These are phyloP conservation scores for Pichia sp. DNA, from an alignment of 1,139 yeast species.

Conservation along the genomic window DNA sequence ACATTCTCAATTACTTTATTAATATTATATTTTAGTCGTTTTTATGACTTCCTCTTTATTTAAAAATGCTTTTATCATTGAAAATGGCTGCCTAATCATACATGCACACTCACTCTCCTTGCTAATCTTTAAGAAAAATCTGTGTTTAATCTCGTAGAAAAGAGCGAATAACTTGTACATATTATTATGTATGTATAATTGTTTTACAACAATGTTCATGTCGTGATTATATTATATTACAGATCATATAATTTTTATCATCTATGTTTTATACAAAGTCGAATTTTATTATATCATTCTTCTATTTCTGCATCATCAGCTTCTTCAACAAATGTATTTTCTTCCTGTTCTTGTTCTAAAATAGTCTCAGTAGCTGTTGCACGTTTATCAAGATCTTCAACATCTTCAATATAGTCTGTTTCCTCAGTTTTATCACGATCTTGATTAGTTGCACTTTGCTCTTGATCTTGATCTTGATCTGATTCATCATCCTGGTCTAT, in stretches of 20 bases:
- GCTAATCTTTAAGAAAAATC: too few species aligned
- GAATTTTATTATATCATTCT: neutral
- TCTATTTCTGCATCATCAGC: neutral
- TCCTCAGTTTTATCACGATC: slow-evolving; percentile 6
- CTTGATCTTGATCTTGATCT: neutral
- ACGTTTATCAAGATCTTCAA: neutral
- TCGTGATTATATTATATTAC: too few species aligned
- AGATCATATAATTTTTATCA: too few species aligned
- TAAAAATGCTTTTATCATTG: too few species aligned
- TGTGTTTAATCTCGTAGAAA: too few species aligned
- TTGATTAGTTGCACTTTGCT: slow-evolving; percentile 1
- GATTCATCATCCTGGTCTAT: slow-evolving; percentile 6
- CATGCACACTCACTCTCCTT: neutral
- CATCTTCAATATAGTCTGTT: neutral
- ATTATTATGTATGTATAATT: too few species aligned
- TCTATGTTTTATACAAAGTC: too few species aligned
- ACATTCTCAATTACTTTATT: slow-evolving; percentile 9
- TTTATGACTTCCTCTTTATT: too few species aligned
- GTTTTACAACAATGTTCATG: too few species aligned
- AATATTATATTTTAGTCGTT: too few species aligned
- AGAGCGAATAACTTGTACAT: too few species aligned
- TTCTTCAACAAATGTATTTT: neutral
- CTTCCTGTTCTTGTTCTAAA: neutral
- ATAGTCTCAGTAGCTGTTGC: neutral
- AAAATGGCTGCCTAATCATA: neutral